Conservation (phyloP, 768 basidiomycete genomes). For the Boletus sensibilis region DNA sequence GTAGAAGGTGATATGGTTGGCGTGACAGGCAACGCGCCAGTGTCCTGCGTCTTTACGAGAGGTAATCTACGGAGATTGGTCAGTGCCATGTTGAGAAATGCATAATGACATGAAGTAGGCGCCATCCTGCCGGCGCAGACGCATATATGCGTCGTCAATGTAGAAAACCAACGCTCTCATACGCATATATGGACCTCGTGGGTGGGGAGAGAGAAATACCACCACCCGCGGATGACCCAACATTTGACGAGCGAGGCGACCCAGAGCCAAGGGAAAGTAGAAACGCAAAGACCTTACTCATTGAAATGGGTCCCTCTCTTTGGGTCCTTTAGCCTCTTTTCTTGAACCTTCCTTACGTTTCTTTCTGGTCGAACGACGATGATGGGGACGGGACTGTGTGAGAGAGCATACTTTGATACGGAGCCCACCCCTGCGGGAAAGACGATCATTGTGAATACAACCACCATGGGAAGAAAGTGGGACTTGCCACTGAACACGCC, state of each 20-base stretch:
- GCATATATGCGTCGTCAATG: not conserved
- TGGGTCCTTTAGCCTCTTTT: slow-evolving; percentile 85
- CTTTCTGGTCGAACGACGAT: slow-evolving; percentile 92
- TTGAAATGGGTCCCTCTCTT: slow-evolving; percentile 85
- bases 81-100: not conserved
- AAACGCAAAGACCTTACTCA: slow-evolving; percentile 36
- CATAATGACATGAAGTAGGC: not conserved
- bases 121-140: not conserved
- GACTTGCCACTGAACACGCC: slow-evolving; percentile 28
- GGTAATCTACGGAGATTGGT: slow-evolving; percentile 14
- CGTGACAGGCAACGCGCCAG: slow-evolving; percentile 11
- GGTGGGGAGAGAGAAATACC: not conserved
- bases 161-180: not conserved
- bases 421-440: slow-evolving; percentile 58
- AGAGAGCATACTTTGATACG: slow-evolving; percentile 73
- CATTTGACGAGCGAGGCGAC: not conserved
- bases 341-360: slow-evolving; percentile 79
- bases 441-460: slow-evolving; percentile 10
- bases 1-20: slow-evolving; percentile 10
- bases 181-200: not conserved
- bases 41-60: slow-evolving; percentile 10
- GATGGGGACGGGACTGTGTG: slow-evolving; percentile 92
- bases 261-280: not conserved
- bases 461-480: not conserved
- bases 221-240: not conserved